Evolutionary conservation across 2,329 filamentous ascomycete genomes (phyloP).

Genomic region (Calonectria montana): DNA sequence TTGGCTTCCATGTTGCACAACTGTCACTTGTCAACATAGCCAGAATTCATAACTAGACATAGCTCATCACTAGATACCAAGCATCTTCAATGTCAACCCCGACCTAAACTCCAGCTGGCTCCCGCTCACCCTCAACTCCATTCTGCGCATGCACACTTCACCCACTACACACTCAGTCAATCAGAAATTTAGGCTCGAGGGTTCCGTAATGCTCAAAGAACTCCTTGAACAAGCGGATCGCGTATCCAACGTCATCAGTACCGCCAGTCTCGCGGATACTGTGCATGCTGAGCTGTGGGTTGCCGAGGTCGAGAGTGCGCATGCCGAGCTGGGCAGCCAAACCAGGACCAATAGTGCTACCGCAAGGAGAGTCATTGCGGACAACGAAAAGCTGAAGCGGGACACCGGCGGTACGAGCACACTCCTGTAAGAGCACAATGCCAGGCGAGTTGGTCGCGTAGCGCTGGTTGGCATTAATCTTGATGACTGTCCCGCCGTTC

Average conservation of each 20-base stretch:
- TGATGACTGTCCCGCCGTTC: slow-evolving; percentile 97
- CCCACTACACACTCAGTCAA: slow-evolving; percentile 68
- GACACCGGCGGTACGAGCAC: slow-evolving; percentile 78
- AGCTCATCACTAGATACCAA: not conserved
- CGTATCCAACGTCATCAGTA: slow-evolving; percentile 86
- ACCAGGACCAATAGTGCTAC: slow-evolving; percentile 98
- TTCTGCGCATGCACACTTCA: not conserved
- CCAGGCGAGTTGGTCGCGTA: slow-evolving; percentile 98
- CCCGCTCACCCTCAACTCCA: slow-evolving; percentile 27
- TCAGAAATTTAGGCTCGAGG: slow-evolving; percentile 83
- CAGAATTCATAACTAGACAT: not conserved
- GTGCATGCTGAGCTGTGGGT: slow-evolving; percentile 96
- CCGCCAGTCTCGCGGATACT: slow-evolving; percentile 95
- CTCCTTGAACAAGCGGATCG: slow-evolving; percentile 85
- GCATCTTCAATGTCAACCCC: slow-evolving; percentile 1
- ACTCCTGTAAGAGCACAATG: slow-evolving; percentile 91
- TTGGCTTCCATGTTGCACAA: not conserved
- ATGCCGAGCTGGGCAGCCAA: slow-evolving; percentile 87
- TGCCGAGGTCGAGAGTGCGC: slow-evolving; percentile 91
- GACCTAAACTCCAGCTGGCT: not conserved
- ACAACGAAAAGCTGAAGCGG: slow-evolving; percentile 97
- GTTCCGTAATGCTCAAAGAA: slow-evolving; percentile 90
- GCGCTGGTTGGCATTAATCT: slow-evolving; percentile 96
- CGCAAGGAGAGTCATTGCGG: slow-evolving; percentile 93
- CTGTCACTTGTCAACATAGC: not conserved